Evolutionary conservation across 169 alveolate species (phyloP), one percentile per base, ranked within the genome.

Genomic region (Plasmodium adleri): DNA sequence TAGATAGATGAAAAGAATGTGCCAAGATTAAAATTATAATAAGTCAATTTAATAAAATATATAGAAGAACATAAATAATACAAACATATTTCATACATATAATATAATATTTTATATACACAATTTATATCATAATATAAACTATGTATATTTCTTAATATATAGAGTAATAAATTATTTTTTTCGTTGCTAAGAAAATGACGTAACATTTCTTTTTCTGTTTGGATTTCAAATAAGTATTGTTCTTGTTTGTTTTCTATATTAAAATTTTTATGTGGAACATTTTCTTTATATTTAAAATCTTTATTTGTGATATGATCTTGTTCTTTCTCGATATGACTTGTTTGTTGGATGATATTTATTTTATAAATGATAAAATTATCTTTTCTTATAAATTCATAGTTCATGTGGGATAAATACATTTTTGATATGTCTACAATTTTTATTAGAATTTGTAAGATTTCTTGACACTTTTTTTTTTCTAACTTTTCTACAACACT

Each of bases 211-310:
- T 80, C 56, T 58, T 80, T 80, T 80, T 80, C 90, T 28, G 68
- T 62, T 72, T 80, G 85, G 28, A 80, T 80, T 58, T 80, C 90
- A 59, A 80, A 80, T 5, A 80, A 3, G 26, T 67, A 68, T 50
- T 80, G 80, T 56, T 32, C 22, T 76, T 70, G 20, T 68, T 80
- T 54, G 56, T 68, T 63, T 62, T 66, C 4, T 39, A 39, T 5
- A 39, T 39, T 39, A 5, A 39, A 39, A 39, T 39, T 39, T 39
- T 52, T 43, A 28, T 32, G 15, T 2, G 17, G 9, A 17, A 17
- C 3, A 9, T 8, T 47, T 17, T 63, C 8, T 6, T 68, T 75
- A 64, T 12, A 17, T 12, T 13, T 20, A n/a, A 7, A n/a, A n/a
- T 17, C 2, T 5, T 15, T 28, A 13, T 20, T 22, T 50, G 6